phyloP scores from a whole-genome alignment of 495 filamentous ascomycete species.

The Xanthoparmelia taractica region DNA sequence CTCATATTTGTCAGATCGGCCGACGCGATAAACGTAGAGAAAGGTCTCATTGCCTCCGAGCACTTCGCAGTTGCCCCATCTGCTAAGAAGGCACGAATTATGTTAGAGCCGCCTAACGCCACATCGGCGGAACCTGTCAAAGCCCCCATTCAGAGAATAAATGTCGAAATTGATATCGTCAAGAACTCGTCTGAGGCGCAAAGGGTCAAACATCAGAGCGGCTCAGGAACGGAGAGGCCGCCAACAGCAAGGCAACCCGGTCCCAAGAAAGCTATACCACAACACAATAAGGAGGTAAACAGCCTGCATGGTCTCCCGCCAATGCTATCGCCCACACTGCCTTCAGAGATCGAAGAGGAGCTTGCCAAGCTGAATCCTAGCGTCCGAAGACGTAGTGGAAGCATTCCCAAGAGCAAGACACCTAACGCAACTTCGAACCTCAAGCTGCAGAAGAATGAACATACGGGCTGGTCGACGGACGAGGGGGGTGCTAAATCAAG shows the following conservation, averaged over 20 bases:
- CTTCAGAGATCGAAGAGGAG: constrained; percentile 44
- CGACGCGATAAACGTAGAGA: constrained; percentile 17
- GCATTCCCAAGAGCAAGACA: neutral
- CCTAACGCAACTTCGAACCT: neutral
- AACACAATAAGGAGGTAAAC: constrained; percentile 16
- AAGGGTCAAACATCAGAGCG: neutral
- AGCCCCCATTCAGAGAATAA: neutral
- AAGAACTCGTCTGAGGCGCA: neutral
- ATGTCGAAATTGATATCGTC: neutral
- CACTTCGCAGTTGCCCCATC: constrained; percentile 30
- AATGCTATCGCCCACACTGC: constrained; percentile 41
- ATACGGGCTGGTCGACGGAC: constrained; percentile 1
- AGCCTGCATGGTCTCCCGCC: constrained; percentile 31
- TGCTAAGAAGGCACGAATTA: constrained; percentile 23
- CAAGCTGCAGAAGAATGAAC: neutral
- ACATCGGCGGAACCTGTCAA: neutral
- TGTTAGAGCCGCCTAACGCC: constrained; percentile 17
- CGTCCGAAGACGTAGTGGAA: constrained; percentile 3
- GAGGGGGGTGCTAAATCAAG: neutral
- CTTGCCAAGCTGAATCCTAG: constrained; percentile 20
- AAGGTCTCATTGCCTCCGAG: constrained; percentile 30
- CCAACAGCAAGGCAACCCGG: constrained; percentile 29
- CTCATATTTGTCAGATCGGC: constrained; percentile 23
- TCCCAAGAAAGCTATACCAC: constrained; percentile 39
- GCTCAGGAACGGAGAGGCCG: neutral